phyloP scores from a whole-genome alignment of 108 stramenopile species.

The Craspedostauros australis region DNA sequence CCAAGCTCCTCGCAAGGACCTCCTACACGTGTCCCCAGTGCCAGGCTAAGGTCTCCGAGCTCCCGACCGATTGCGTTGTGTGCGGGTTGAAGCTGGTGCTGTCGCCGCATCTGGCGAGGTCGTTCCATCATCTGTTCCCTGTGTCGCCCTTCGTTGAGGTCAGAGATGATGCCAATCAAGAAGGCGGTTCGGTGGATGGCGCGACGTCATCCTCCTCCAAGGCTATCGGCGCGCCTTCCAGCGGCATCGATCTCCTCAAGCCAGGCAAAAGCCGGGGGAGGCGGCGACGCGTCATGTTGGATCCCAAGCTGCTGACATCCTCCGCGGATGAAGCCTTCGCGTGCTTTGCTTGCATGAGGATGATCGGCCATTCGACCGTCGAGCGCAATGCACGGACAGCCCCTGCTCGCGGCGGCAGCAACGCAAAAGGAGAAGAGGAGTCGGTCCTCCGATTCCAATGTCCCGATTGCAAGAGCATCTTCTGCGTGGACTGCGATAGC shows the following conservation, averaged over 20 bases:
- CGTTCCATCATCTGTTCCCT: conserved; percentile 92
- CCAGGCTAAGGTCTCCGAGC: conserved; percentile 58
- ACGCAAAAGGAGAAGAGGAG: conserved; percentile 29
- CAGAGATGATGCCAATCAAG: too few relatives aligned
- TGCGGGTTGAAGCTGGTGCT: conserved; percentile 84
- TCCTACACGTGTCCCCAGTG: conserved; percentile 82
- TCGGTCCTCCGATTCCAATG: conserved; percentile 65
- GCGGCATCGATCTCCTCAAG: background rate
- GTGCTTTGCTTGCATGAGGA: conserved; percentile 70
- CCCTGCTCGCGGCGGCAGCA: conserved; percentile 21
- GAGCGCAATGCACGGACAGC: too few relatives aligned
- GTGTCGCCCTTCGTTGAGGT: conserved; percentile 77
- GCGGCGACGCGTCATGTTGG: too few relatives aligned
- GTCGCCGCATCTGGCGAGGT: conserved; percentile 79
- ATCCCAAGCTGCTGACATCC: background rate
- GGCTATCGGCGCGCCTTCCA: too few relatives aligned
- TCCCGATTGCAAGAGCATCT: conserved; percentile 73
- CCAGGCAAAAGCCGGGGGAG: background rate
- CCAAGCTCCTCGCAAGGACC: conserved; percentile 56
- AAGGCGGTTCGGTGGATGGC: too few relatives aligned
- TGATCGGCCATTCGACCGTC: too few relatives aligned
- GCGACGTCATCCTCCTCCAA: too few relatives aligned
- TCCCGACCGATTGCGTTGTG: conserved; percentile 83
- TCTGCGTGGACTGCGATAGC: conserved; percentile 87
- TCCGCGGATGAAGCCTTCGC: background rate